Base-by-base conservation (phyloP, 1,284 basidiomycete species). In the Fistulinella cinereoalba region DNA sequence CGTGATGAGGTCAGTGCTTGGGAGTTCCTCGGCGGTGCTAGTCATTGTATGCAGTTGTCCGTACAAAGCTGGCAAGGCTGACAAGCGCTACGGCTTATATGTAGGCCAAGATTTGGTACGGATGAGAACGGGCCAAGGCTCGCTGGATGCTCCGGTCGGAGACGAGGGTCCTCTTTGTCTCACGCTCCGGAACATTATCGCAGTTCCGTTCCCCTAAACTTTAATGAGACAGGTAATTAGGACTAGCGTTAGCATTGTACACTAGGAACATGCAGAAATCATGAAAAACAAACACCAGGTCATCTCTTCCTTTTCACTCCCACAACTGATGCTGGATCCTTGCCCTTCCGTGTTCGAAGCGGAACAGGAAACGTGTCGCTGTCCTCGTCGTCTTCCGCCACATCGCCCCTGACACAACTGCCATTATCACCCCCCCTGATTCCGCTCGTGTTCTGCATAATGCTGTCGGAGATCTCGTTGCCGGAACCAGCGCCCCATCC, bases 1-100 rank as follows among this genome's bases (percentile, higher is more conserved):
- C 46, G 92, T 96, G 73, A 95, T 90, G 63, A 96, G 75, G 66
- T 96, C 92, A 44, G 88, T 89, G 71, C 75, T 84, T 54, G 89
- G 89, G 47, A 76, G 67, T 57, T 90, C 85, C 64, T 90, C 85
- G 58, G 67, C 42, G 28, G 23, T 47, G 33, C 41, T 50, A 29
- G 55, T 18, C 66, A 65, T 68, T 29, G 48, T 51, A 43, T 13
- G 37, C n/a, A 13, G 25, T 33, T 10, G 32, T 50, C 10, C 42
- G 21, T 37, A 33, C 36, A 31, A 32, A 29, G 18, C 5, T 22
- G 19, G 21, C 18, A 18, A 41, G n/a, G 18, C 25, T 21, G 13
- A 9, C n/a, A 40, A 47, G 15, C 37, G 6, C 31, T 15, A 5
- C 2, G n/a, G 24, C 46, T 54, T 67, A 49, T 64, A 60, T 55